phyloP scores from a whole-genome alignment of 1,139 yeast genomes.

The Lodderomyces metapsilosis region DNA sequence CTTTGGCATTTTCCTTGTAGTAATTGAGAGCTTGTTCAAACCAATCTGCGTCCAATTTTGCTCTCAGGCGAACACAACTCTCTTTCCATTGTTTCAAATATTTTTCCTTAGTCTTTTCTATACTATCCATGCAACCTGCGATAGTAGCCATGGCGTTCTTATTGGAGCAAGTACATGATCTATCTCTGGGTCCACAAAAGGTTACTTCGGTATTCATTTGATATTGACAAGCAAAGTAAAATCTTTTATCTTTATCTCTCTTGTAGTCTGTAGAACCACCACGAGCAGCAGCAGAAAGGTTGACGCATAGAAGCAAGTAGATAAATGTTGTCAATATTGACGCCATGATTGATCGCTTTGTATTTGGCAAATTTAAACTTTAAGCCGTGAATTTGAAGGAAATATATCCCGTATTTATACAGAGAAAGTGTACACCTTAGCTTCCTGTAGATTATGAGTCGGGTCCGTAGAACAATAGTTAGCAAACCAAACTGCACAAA shows the following conservation, averaged over 20 bases:
- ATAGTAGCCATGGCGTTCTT: too few species aligned
- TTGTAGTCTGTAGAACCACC: not conserved
- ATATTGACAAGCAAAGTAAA: constrained; percentile 6
- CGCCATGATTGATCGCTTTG: not conserved
- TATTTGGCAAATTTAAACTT: too few species aligned
- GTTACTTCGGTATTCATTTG: constrained; percentile 6
- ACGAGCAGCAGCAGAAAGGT: not conserved
- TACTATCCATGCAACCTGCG: too few species aligned
- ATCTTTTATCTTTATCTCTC: not conserved
- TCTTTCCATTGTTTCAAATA: too few species aligned
- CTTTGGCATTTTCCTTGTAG: constrained; percentile 10
- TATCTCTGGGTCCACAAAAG: constrained; percentile 5
- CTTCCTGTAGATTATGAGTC: too few species aligned
- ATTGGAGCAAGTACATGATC: too few species aligned
- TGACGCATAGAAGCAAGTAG: not conserved
- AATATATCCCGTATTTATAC: not conserved
- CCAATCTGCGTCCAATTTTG: too few species aligned
- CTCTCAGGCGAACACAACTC: too few species aligned
- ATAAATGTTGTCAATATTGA: not conserved
- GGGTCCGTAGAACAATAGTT: not conserved
- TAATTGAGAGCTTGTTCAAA: constrained; percentile 3
- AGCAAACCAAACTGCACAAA: not conserved
- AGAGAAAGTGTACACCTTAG: not conserved
- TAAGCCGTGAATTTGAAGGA: not conserved
- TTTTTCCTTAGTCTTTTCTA: too few species aligned